Base-by-base conservation (phyloP, 1,139 yeast genomes). In the Diutina sp. region DNA sequence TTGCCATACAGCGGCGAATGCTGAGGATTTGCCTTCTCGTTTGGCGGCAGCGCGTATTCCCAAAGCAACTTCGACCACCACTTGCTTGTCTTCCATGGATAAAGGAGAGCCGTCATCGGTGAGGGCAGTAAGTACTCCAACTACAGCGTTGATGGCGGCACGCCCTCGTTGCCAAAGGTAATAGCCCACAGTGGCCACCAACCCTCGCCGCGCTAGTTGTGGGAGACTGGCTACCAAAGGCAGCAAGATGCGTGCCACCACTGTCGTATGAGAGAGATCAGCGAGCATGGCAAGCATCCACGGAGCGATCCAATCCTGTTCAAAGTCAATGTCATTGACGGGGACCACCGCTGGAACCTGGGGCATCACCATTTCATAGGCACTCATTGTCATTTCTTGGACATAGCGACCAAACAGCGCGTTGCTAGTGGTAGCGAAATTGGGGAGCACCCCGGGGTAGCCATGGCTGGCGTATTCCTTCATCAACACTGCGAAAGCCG, bases 41-140 rank as follows among this genome's bases (percentile, higher is more conserved):
- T 71, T 73, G 0, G 73, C 68, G 1, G 82, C 84, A 4, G 75
- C 63, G 57, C 88, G 67, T 0, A 85, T 63, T 18, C 74, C 59
- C 5, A 80, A 64, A 2, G 80, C 62, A 1, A 80, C 62, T 14
- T 72, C 66, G 14, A 79, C 61, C 38, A 82, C 66, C 1, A 77
- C 58, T 3, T 64, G 64, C 6, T 71, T 58, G 45, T 55, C 54
- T 11, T 41, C 70, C 68, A 46, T 7, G 6, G 51, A 14, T 11
- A 35, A n/a, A 1, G 41, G 41, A 35, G 41, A 11, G 11, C n/a
- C 11, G 41, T 35, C 41, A 44, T 44, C 46, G 46, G 25, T 44
- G 3, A 65, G 62, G 4, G 55, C 59, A 18, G 61, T 63, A 6
- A 55, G 57, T 6, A 54, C 38, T 16, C 50, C 29, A 14, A 56